Evolutionary conservation across 306 rosid species (phyloP), one percentile per base, ranked within the genome.

Genomic region (Arachis stenosperma): DNA sequence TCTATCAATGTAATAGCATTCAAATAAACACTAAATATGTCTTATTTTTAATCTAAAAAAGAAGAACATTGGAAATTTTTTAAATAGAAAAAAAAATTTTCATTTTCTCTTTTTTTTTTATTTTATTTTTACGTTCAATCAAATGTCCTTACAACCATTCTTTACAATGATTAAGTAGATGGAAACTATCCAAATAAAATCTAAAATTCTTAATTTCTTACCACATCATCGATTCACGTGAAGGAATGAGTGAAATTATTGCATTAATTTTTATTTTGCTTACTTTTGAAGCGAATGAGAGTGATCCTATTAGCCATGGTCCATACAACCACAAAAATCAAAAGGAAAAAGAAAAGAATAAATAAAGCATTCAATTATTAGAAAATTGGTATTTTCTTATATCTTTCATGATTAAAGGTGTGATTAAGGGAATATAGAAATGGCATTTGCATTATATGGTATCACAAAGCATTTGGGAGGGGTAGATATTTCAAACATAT

Each of bases 401-500:
- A 48, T 76, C 71, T 61, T 61, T 67, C 69, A 76, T 65, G 71
- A 79, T 72, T 83, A 73, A 67, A 79, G 74, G 29, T 14, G 17
- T 40, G 64, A 29, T 68, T 41, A 74, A 71, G 70, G 47, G 59
- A 42, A 37, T 8, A 71, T 64, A 27, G 8, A 7, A 52, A 44
- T 63, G 44, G 6, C 30, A 69, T 44, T 12, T 42, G 43, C 61
- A 29, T 7, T 15, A 36, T 42, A 40, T 40, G 59, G 11, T 36
- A 67, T 76, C 46, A 9, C 44, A n/a, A 75, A 42, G 67, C 73
- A 65, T 75, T 58, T 5, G 65, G 4, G 9, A 59, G 5, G 4
- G 65, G 39, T 17, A 3, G 7, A 41, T 15, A 70, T 56, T 41
- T 70, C 40, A 56, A 27, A 27, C 46, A 71, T 71, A 59, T 60